Evolutionary conservation across 2,329 filamentous ascomycete genomes (phyloP).

Genomic region (Alternaria brassicicola): DNA sequence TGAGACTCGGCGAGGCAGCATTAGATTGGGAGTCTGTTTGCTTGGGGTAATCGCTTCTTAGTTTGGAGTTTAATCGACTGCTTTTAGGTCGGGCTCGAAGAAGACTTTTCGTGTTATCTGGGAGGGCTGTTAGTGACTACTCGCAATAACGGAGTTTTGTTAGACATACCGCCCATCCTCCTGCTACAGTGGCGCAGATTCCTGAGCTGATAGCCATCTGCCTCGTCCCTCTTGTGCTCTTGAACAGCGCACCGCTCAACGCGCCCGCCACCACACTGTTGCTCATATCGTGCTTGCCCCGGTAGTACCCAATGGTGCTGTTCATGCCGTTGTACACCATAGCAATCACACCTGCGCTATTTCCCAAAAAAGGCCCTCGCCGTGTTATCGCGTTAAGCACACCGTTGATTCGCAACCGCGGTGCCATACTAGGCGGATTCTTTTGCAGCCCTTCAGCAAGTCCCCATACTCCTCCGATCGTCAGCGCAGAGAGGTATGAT

Average conservation of each 20-base stretch:
- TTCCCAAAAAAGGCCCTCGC: conserved; percentile 91
- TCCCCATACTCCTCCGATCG: conserved; percentile 89
- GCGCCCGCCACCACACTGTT: conserved; percentile 88
- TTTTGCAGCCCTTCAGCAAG: conserved; percentile 85
- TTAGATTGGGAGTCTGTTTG: not conserved
- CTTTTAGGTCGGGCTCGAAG: conserved; percentile 29
- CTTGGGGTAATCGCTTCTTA: not conserved
- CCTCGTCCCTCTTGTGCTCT: conserved; percentile 86
- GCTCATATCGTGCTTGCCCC: conserved; percentile 68
- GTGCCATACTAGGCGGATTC: conserved; percentile 71
- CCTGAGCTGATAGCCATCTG: conserved; percentile 95
- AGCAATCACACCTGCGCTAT: conserved; percentile 93
- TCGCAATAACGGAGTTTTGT: not conserved
- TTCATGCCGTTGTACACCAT: conserved; percentile 88
- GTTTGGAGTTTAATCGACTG: conserved; percentile 1
- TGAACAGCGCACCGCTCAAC: conserved; percentile 92
- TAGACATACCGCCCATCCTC: conserved; percentile 77
- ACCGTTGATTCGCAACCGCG: conserved; percentile 90
- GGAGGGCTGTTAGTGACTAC: not conserved
- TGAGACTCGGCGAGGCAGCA: not conserved
- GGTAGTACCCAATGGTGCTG: conserved; percentile 48
- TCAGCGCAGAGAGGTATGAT: conserved; percentile 87
- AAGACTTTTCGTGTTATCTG: conserved; percentile 39
- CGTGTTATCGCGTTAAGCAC: conserved; percentile 93
- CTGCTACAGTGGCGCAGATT: conserved; percentile 84